Evolutionary conservation across 176 grass and related monocot genomes (phyloP), one percentile per base, ranked within the genome.

Genomic region (Secale cereale): DNA sequence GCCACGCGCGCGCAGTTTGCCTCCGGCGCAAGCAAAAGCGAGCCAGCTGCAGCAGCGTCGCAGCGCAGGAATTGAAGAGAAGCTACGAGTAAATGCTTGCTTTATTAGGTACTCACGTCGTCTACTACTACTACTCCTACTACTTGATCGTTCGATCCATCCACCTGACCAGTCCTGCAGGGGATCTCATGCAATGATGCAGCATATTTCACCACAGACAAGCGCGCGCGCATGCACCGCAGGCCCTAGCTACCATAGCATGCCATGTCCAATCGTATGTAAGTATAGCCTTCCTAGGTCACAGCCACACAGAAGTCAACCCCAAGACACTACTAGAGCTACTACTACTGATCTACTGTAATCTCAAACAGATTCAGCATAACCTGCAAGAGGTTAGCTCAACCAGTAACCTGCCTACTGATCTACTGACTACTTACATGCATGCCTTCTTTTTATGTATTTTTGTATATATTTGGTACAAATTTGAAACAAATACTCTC

Each of bases 181-280:
- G 78, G 76, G 80, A 87, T 87, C 81, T 83, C 83, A 85, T 85
- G 81, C 77, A 75, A 84, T 80, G 76, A 80, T 30, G 78, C 75
- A 76, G 32, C 76, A 82, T 56, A 82, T 78, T 89, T 86, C 65
- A 77, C 22, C 43, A 63, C 66, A 86, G 88, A 83, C 84, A 90
- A 46, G 22, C 3, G 59, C 39, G 80, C 77, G 71, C 15, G 85
- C 77, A 29, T 76, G 67, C 35, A 7, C 36, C 66, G 10, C 40
- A 59, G n/a, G 41, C 16, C 22, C 50, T 79, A 50, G 29, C 15
- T 19, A 8, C 40, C 70, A 1, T 74, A 22, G 66, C 62, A 85
- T 82, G 84, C 41, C 74, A 43, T 78, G 79, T 78, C 63, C 54
- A 56, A 72, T 82, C 78, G 3, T 46, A 20, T 74, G 71, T 30